Conservation (phyloP, 176 grass and related monocot species). For the Lolium rigidum region DNA sequence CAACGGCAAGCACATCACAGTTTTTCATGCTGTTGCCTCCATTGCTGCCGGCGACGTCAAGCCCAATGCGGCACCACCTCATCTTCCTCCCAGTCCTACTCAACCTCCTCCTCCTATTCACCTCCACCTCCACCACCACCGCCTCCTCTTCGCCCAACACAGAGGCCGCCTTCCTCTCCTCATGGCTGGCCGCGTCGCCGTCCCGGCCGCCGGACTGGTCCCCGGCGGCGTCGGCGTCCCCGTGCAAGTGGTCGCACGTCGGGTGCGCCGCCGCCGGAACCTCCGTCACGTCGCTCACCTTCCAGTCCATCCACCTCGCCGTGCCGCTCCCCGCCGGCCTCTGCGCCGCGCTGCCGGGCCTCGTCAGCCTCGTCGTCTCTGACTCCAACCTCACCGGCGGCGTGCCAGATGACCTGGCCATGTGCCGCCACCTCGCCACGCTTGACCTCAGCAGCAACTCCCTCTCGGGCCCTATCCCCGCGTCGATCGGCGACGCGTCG, state of each 20-base stretch:
- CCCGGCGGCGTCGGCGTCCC: slow-evolving; percentile 41
- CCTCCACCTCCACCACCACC: not conserved
- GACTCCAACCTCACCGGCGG: slow-evolving; percentile 81
- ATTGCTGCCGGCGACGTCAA: slow-evolving; percentile 61
- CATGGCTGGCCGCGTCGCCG: slow-evolving; percentile 72
- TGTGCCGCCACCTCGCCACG: slow-evolving; percentile 64
- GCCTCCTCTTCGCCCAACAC: not conserved
- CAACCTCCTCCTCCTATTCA: slow-evolving; percentile 42
- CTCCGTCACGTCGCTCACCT: slow-evolving; percentile 45
- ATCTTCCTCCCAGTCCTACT: slow-evolving; percentile 35
- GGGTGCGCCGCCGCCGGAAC: slow-evolving; percentile 37
- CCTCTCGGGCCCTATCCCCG: slow-evolving; percentile 65
- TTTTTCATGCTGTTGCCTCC: slow-evolving; percentile 59
- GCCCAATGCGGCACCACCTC: slow-evolving; percentile 52
- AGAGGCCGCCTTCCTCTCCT: slow-evolving; percentile 63
- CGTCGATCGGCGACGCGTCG: slow-evolving; percentile 53
- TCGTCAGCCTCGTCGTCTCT: slow-evolving; percentile 59
- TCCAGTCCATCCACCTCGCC: slow-evolving; percentile 81
- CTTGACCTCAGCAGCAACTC: slow-evolving; percentile 81
- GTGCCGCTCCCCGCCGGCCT: slow-evolving; percentile 41
- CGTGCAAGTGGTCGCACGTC: slow-evolving; percentile 90
- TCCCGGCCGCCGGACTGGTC: slow-evolving; percentile 67
- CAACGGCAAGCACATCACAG: slow-evolving; percentile 30
- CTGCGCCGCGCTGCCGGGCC: slow-evolving; percentile 53
- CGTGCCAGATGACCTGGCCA: slow-evolving; percentile 57